phyloP scores from a whole-genome alignment of 805 yeast genomes.

The Pichia ethanolica region DNA sequence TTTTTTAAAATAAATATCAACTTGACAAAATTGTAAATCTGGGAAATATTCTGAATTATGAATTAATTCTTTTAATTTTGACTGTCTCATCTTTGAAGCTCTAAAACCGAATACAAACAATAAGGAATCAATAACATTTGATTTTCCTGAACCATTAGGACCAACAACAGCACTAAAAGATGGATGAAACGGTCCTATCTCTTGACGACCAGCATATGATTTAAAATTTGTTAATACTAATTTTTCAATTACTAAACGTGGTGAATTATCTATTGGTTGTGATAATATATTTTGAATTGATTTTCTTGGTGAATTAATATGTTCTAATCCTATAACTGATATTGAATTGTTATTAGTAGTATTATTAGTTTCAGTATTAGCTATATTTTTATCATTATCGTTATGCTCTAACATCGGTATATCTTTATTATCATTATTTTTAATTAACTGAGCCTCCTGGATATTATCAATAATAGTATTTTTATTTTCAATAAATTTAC shows the following conservation, averaged over 20 bases:
- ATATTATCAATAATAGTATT: no score
- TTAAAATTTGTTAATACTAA: slow-evolving; percentile 80
- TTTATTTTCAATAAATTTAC: neutral
- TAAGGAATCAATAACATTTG: slow-evolving; percentile 96
- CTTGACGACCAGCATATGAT: slow-evolving; percentile 90
- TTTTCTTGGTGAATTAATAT: slow-evolving; percentile 9
- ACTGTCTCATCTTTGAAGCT: slow-evolving; percentile 94
- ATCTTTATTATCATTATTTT: neutral
- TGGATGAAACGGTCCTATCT: slow-evolving; percentile 89
- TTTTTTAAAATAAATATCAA: slow-evolving; percentile 80
- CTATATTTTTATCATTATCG: neutral
- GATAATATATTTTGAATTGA: neutral
- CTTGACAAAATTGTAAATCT: slow-evolving; percentile 67
- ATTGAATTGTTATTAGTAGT: neutral
- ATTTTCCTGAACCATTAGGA: slow-evolving; percentile 96
- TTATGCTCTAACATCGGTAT: neutral
- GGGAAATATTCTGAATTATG: slow-evolving; percentile 79
- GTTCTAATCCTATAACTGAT: slow-evolving; percentile 14
- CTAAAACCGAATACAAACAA: slow-evolving; percentile 96
- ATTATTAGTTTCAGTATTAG: neutral
- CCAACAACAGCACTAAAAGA: slow-evolving; percentile 97
- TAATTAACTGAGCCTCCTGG: slow-evolving; percentile 1
- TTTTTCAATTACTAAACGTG: slow-evolving; percentile 66
- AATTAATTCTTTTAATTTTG: slow-evolving; percentile 83
- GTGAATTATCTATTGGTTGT: slow-evolving; percentile 10